phyloP scores from a whole-genome alignment of 2,329 filamentous ascomycete species.

The Claviceps sp. region DNA sequence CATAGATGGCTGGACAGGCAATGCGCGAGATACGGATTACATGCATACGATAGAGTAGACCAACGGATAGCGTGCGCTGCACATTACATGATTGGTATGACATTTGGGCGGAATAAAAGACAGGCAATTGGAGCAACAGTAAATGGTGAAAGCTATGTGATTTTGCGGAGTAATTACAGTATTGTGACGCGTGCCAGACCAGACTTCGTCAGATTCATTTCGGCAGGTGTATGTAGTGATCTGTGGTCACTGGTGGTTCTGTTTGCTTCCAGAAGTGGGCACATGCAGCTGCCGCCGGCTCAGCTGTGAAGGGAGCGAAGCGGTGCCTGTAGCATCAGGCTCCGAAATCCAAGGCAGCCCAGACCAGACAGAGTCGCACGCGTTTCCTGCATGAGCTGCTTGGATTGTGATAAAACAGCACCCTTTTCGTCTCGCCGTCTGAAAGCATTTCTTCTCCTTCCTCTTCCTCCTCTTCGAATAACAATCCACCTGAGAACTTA shows the following conservation, averaged over 20 bases:
- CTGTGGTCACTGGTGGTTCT: slow-evolving; percentile 10
- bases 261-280: slow-evolving; percentile 13
- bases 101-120: no score
- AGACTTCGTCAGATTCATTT: not conserved
- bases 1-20: no score
- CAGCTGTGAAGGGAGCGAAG: not conserved
- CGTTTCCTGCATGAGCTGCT: not conserved
- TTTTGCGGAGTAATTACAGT: no score
- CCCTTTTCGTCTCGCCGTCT: not conserved
- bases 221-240: not conserved
- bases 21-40: no score
- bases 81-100: no score
- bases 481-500: not conserved
- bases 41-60: no score
- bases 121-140: no score
- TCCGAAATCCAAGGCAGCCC: slow-evolving; percentile 4
- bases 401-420: not conserved
- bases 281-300: slow-evolving; percentile 2
- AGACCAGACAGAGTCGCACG: slow-evolving; percentile 1
- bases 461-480: not conserved
- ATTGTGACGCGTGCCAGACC: not conserved
- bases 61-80: no score
- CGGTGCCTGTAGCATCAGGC: slow-evolving; percentile 5
- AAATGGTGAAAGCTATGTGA: no score
- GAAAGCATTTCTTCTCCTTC: not conserved